Conservation (phyloP, 345 rosid genomes). For the Salix viminalis region DNA sequence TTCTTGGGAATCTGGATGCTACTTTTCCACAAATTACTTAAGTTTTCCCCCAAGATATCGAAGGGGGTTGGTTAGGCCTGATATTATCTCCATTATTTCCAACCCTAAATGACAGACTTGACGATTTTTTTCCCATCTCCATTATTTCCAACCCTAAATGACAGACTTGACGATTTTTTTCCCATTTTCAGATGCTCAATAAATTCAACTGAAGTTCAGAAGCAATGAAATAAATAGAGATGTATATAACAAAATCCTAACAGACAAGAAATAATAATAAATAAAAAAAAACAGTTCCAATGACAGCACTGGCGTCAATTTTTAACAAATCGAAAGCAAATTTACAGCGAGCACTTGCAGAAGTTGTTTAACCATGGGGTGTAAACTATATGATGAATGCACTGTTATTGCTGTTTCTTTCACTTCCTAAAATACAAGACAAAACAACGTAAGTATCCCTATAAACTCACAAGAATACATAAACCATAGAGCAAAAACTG, state of each 20-base stretch:
- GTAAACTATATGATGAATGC: slow-evolving; percentile 9
- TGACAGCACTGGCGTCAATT: background rate
- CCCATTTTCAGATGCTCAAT: background rate
- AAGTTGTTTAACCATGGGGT: background rate
- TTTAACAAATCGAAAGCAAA: background rate
- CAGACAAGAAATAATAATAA: background rate
- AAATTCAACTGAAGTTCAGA: background rate
- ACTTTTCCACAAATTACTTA: background rate
- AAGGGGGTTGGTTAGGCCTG: background rate
- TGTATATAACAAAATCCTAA: background rate
- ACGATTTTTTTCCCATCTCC: background rate
- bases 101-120: background rate
- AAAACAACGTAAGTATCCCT: slow-evolving; percentile 23
- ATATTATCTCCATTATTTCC: background rate
- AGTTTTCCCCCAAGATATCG: background rate
- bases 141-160: background rate
- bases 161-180: background rate
- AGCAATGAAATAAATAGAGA: background rate
- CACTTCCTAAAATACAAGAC: slow-evolving; percentile 25
- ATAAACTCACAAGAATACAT: slow-evolving; percentile 30
- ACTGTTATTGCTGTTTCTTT: slow-evolving; percentile 33
- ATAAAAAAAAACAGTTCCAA: background rate
- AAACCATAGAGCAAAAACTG: slow-evolving; percentile 8
- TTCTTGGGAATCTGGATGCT: background rate
- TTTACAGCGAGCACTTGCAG: background rate